Evolutionary conservation across 2,329 filamentous ascomycete species (phyloP), one percentile per base, ranked within the genome.

Genomic region (Cercospora beticola): DNA sequence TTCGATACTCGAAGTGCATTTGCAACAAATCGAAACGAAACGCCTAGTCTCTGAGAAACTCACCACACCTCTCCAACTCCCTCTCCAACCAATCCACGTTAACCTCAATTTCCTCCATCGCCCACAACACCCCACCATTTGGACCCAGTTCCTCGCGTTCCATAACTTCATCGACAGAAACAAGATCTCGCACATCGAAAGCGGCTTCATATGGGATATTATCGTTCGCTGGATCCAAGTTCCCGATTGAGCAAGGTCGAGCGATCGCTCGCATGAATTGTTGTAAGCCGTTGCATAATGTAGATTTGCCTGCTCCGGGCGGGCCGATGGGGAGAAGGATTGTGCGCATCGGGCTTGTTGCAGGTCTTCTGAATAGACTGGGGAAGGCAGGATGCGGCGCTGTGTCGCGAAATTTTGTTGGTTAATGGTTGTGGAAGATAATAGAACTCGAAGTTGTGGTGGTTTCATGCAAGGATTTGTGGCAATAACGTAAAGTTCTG

Each of bases 241-340:
- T 99, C 68, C 97, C 92, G 43, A 98, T 89, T 16, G 93, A 96
- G 83, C 93, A 97, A 80, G 96, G 94, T 66, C 95, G 91, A 69
- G 94, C 93, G 78, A 99, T 97, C 71, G 95, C 94, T 73, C 90
- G 90, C 86, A 98, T 91, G 83, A 99, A 99, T 82, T 99, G 95
- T 78, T 97, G 92, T 92, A 99, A 97, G 78, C 95, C 95, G 88
- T 98, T 93, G 84, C 94, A 98, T 80, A 97, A 97, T 7, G 95
- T 99, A 72, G 93, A 97, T 83, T 99, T 99, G 70, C 95, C 95
- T 31, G 93, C 89, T 76, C 95, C 95, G 6, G 95, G 95, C 73
- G 94, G 94, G n/a, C 95, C 95, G 60, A 78, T 76, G 21, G 76
- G 77, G 31, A 78, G 65, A 8, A 78, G 64, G 40, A 78, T 70